These are phyloP conservation scores for Scedosporium minutisporum DNA, from an alignment of 2,329 filamentous ascomycete species.

Conservation along the genomic window DNA sequence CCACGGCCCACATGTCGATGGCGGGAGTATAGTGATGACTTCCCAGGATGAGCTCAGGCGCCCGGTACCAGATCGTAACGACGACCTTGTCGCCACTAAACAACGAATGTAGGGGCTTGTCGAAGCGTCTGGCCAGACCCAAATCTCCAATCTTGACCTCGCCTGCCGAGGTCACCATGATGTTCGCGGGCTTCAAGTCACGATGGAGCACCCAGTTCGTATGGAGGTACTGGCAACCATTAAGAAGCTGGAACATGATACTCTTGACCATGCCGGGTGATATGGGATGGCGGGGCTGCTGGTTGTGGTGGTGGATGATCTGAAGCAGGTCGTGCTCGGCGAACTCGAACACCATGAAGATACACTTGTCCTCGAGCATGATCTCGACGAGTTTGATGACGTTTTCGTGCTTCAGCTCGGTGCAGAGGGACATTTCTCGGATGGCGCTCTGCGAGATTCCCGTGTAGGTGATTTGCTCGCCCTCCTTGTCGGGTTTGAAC, in stretches of 20 bases:
- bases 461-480: conserved; percentile 87
- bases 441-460: conserved; percentile 96
- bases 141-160: conserved; percentile 93
- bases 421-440: conserved; percentile 94
- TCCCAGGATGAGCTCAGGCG: conserved; percentile 84
- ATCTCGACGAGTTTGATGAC: conserved; percentile 89
- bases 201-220: conserved; percentile 95
- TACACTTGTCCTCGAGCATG: conserved; percentile 96
- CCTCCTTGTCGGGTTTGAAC: conserved; percentile 98
- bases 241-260: conserved; percentile 91
- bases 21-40: conserved; percentile 94
- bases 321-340: conserved; percentile 95
- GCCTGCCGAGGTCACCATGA: conserved; percentile 88
- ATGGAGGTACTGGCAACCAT: conserved; percentile 90
- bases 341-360: conserved; percentile 99
- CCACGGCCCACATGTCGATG: conserved; percentile 94
- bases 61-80: conserved; percentile 98
- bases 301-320: conserved; percentile 95
- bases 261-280: conserved; percentile 82
- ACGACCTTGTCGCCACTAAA: conserved; percentile 96
- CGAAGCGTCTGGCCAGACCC: conserved; percentile 82
- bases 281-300: conserved; percentile 79
- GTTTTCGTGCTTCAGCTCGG: conserved; percentile 79
- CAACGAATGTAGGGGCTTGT: conserved; percentile 84
- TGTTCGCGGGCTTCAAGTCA: conserved; percentile 95